Percentiles rank a stretch among this genome's conserved stretches.
phyloP scores from a whole-genome alignment of 305 asterid genomes.

The Fraxinus floribunda region DNA sequence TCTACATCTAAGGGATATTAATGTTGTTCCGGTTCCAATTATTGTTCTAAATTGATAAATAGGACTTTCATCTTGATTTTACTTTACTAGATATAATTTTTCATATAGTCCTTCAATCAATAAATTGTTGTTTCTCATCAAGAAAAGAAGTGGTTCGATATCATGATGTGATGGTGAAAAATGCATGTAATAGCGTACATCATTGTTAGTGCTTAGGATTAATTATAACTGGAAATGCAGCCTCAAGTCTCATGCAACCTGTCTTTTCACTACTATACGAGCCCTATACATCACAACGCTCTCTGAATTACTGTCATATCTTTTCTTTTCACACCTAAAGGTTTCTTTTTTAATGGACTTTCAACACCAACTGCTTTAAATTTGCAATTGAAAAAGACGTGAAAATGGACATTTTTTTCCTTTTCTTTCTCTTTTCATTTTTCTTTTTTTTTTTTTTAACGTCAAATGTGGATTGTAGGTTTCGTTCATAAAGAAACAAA shows the following conservation, averaged over 20 bases:
- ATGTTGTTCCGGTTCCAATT: not conserved
- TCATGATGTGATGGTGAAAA: not conserved
- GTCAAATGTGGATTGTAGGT: too few species aligned
- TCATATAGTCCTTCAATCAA: not conserved
- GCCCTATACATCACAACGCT: too few species aligned
- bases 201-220: not conserved
- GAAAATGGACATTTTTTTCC: too few species aligned
- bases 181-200: conserved; percentile 1
- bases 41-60: not conserved
- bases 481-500: too few species aligned
- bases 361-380: too few species aligned
- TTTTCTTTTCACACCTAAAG: too few species aligned
- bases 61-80: not conserved
- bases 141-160: not conserved
- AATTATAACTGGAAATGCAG: not conserved
- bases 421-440: too few species aligned
- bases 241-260: not conserved
- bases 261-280: not conserved
- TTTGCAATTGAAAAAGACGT: too few species aligned
- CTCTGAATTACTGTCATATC: too few species aligned
- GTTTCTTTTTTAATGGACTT: too few species aligned
- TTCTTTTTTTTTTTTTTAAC: too few species aligned
- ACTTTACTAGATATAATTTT: not conserved
- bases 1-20: not conserved
- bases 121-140: not conserved